Percentiles rank a stretch among this genome's conserved stretches.
phyloP scores from a whole-genome alignment of 2,329 filamentous ascomycete genomes.

The Epichloe bromicola region DNA sequence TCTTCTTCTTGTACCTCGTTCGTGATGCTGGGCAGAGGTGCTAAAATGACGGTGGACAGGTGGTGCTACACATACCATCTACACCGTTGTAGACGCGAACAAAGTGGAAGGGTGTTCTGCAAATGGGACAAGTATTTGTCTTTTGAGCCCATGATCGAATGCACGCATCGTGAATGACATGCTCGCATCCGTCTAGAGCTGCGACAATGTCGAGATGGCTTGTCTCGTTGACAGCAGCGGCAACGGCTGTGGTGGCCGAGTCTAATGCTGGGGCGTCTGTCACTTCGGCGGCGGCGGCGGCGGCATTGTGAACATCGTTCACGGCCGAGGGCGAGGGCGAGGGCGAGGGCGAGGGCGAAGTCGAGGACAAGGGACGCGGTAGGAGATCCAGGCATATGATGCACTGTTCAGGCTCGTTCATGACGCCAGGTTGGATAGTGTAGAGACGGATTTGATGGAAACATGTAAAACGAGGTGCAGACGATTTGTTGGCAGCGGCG shows the following conservation, averaged over 20 bases:
- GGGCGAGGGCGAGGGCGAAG: constrained; percentile 1
- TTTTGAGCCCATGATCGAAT: constrained; percentile 90
- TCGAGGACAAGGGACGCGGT: constrained; percentile 19
- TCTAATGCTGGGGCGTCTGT: constrained; percentile 7
- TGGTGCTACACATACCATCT: constrained; percentile 50
- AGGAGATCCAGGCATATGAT: constrained; percentile 57
- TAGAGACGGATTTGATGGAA: constrained; percentile 25
- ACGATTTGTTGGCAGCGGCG: constrained; percentile 7
- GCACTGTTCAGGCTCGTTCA: constrained; percentile 49
- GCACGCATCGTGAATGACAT: constrained; percentile 86
- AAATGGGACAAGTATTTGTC: constrained; percentile 96
- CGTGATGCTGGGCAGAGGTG: not conserved
- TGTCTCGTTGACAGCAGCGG: constrained; percentile 11
- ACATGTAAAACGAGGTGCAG: constrained; percentile 30
- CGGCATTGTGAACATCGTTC: constrained; percentile 7
- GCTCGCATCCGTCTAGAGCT: constrained; percentile 63
- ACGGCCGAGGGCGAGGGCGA: constrained; percentile 8
- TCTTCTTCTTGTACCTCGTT: not conserved
- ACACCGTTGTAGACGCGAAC: constrained; percentile 72
- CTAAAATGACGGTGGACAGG: constrained; percentile 6
- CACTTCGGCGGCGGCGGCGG: not conserved
- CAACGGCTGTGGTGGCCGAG: constrained; percentile 7
- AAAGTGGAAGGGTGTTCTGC: constrained; percentile 78
- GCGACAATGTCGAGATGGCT: constrained; percentile 37
- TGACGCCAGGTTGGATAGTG: constrained; percentile 29